Percentiles rank a stretch among this genome's conserved stretches.
Evolutionary conservation across 495 filamentous ascomycete genomes (phyloP).

Genomic region (Penicillium samsonianum): DNA sequence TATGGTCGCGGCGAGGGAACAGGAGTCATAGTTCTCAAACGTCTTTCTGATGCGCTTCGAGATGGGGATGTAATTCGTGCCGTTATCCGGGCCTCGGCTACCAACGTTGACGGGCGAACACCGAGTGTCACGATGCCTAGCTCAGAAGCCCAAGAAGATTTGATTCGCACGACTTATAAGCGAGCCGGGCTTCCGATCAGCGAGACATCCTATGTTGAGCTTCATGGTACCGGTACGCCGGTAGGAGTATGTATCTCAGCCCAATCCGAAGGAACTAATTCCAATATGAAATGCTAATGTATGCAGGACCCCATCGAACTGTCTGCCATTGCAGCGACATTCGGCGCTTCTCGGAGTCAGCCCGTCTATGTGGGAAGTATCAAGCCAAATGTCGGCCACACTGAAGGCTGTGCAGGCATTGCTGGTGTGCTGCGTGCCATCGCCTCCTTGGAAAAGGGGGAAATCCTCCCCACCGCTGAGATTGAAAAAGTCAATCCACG

Average conservation of each 20-base stretch:
- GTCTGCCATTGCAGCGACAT: no score
- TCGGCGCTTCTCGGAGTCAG: no score
- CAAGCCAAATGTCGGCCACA: conserved; percentile 46
- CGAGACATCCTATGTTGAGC: conserved; percentile 23
- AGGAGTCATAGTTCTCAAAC: conserved; percentile 31
- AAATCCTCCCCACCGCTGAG: no score
- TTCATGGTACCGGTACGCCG: conserved; percentile 41
- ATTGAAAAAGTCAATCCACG: no score
- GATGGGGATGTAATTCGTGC: conserved; percentile 33
- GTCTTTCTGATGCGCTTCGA: conserved; percentile 25
- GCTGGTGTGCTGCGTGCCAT: no score
- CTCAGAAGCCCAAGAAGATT: conserved; percentile 22
- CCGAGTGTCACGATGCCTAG: conserved; percentile 17
- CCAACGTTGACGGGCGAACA: conserved; percentile 47
- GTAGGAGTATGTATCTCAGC: not conserved
- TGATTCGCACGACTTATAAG: conserved; percentile 23
- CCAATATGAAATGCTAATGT: no score
- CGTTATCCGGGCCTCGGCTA: conserved; percentile 36
- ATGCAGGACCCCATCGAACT: no score
- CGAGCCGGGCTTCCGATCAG: conserved; percentile 26
- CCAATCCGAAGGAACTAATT: not conserved
- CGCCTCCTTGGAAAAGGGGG: no score
- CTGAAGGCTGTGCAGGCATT: conserved; percentile 20
- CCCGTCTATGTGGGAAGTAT: conserved; percentile 37
- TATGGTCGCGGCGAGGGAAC: conserved; percentile 34